These are phyloP conservation scores for Oxyria digyna DNA, from an alignment of 148 eudicot genomes.

Conservation along the genomic window DNA sequence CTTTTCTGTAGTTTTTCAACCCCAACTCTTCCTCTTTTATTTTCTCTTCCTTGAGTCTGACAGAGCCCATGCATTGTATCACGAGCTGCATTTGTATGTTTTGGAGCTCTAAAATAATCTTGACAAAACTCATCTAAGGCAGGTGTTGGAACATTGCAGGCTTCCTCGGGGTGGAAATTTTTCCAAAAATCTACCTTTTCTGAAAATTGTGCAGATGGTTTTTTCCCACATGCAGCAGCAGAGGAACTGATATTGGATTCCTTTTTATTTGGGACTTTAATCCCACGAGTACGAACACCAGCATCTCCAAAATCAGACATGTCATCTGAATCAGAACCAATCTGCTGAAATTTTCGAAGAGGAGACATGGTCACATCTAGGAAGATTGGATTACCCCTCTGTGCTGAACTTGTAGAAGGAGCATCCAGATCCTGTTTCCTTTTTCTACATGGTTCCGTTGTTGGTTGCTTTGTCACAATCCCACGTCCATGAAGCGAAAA, in stretches of 20 bases:
- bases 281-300: not conserved
- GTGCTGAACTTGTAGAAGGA: constrained; percentile 25
- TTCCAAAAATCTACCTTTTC: constrained; percentile 52
- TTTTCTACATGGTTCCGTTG: constrained; percentile 20
- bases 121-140: constrained; percentile 64
- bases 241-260: constrained; percentile 11
- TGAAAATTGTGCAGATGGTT: constrained; percentile 15
- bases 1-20: constrained; percentile 15
- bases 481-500: constrained; percentile 41
- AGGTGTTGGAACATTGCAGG: constrained; percentile 49
- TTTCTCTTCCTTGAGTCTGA: constrained; percentile 12
- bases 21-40: constrained; percentile 9
- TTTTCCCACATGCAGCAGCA: constrained; percentile 16
- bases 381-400: constrained; percentile 24
- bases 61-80: constrained; percentile 10
- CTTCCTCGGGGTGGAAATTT: constrained; percentile 36
- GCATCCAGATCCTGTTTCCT: constrained; percentile 28
- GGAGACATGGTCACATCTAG: constrained; percentile 54
- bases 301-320: constrained; percentile 18
- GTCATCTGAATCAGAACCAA: constrained; percentile 74
- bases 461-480: constrained; percentile 37
- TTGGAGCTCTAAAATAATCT: constrained; percentile 42
- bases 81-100: constrained; percentile 25
- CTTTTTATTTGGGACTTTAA: constrained; percentile 13
- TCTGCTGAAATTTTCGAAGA: constrained; percentile 71